phyloP scores from a whole-genome alignment of 129 eudicot species.

The carrot (Daucus carota) region DH1_v3.0 NC_030386.2:7164501-7165000 shows the following conservation, averaged over 20 bases:
- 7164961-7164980: slow-evolving; percentile 37
- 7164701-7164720: slow-evolving; percentile 9
- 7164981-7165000: slow-evolving; percentile 42
- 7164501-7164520: slow-evolving; percentile 30
- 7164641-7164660: slow-evolving; percentile 23
- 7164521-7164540: slow-evolving; percentile 33
- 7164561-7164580: slow-evolving; percentile 25
- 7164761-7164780: slow-evolving; percentile 35
- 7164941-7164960: slow-evolving; percentile 28
- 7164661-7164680: slow-evolving; percentile 24
- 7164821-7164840: slow-evolving; percentile 42
- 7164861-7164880: slow-evolving; percentile 38
- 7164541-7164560: slow-evolving; percentile 21
- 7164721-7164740: slow-evolving; percentile 22
- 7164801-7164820: slow-evolving; percentile 32
- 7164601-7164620: slow-evolving; percentile 24
- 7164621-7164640: slow-evolving; percentile 18
- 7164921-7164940: slow-evolving; percentile 29
- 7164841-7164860: slow-evolving; percentile 36
- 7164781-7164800: slow-evolving; percentile 27
- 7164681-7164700: slow-evolving; percentile 26
- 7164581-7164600: slow-evolving; percentile 30
- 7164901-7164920: slow-evolving; percentile 48
- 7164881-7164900: slow-evolving; percentile 40
- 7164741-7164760: slow-evolving; percentile 36